Evolutionary conservation across 106 monocot species (phyloP).

Genomic region (Amphibolis antarctica): DNA sequence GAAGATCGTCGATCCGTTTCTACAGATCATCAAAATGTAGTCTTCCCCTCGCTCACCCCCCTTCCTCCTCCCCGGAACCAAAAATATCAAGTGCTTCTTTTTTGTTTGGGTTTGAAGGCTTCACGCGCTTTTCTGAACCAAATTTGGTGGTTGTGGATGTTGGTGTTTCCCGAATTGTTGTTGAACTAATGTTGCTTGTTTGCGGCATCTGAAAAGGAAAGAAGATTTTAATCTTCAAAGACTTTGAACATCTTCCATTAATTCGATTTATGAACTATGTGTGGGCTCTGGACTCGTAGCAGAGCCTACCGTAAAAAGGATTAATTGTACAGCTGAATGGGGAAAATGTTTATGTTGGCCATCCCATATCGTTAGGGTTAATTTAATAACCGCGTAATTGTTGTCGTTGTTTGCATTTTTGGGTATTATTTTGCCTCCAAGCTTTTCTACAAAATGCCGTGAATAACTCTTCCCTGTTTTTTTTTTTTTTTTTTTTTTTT

Average conservation of each 20-base stretch:
- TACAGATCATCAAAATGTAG: constrained; percentile 35
- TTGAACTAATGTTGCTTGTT: neutral
- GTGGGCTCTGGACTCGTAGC: too few species aligned
- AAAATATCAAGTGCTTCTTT: neutral
- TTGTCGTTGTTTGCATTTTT: neutral
- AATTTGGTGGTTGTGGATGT: neutral
- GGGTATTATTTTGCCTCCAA: neutral
- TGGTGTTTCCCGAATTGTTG: neutral
- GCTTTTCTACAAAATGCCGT: neutral
- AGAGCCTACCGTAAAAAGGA: too few species aligned
- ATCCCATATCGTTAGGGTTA: too few species aligned
- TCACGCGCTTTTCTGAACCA: neutral
- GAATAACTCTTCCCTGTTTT: neutral
- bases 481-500: neutral
- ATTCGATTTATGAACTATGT: too few species aligned
- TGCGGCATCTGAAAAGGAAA: neutral
- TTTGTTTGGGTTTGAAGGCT: neutral
- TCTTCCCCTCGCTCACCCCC: neutral
- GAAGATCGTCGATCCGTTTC: constrained; percentile 41
- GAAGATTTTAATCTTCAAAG: neutral
- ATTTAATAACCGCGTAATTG: neutral
- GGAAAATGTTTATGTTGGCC: too few species aligned
- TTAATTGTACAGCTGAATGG: too few species aligned
- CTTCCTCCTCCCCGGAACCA: neutral
- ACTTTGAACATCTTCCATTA: too few species aligned